Evolutionary conservation across 1,139 yeast species (phyloP), one percentile per base, ranked within the genome.

Genomic region (Yamadazyma jaroonii): DNA sequence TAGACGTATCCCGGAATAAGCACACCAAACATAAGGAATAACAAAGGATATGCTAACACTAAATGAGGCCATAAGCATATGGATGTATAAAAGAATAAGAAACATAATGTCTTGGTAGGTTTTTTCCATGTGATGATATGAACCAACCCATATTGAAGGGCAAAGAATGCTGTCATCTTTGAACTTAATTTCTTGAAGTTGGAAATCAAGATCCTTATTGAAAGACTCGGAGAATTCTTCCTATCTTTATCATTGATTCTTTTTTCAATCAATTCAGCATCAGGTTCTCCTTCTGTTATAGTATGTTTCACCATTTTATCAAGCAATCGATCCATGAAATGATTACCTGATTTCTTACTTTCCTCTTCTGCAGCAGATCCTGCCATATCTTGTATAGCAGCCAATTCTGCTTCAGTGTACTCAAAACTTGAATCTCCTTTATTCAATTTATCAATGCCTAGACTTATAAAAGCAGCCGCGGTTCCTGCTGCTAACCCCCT

Each of bases 31-130:
- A 84, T 55, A 4, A 86, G 41, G 36, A 67, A 72, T 1, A 82
- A 44, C 27, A 85, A 53, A 0, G 97, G 96, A 30, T 81, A 64
- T 1, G 81, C 73, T 27, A 83, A 58, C 6, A 87, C 65, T 36
- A 85, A 61, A 53, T 81, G 81, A 0, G 96, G 96, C 64, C 85
- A 75, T 31, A 84, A 59, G 50, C 86, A 80, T 2, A 77, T 65
- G 42, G 79, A 67, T 0, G 89, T 79, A 42, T 81, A 77, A 4
- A 75, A 46, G 8, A 80, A 64, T 39, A 82, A 56, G 13, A 62
- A 57, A 2, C 78, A 61, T 10, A 83, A 48, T 0, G 90, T 83
- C 42, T 74, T 70, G 0, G 80, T 58, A 0, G 87, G 85, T 29
- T 66, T 64, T 40, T 73, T 74, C 92, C 92, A 84, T 1, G 83